Evolutionary conservation across 495 filamentous ascomycete species (phyloP), one percentile per base, ranked within the genome.

Genomic region (Rostrohypoxylon terebratum): DNA sequence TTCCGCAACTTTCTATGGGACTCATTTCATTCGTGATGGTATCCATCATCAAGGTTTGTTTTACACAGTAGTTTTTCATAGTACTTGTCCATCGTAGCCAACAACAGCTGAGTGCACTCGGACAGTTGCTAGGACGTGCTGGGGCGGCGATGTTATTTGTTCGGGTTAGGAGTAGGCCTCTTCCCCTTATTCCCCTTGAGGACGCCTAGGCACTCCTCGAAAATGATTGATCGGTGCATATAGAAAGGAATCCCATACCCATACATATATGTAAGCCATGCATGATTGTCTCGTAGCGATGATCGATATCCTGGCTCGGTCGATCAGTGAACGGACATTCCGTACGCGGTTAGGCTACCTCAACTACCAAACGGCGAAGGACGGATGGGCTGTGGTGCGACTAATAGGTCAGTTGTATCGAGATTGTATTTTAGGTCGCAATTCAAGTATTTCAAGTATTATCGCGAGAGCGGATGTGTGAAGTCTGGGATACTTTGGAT

Each of bases 261-360:
- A n/a, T n/a, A n/a, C n/a, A n/a, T n/a, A 50, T 50, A 62, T 34
- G 54, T 47, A 59, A 42, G 48, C 54, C 48, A 59, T 66, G 66
- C 66, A 74, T 62, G 71, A 63, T 58, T 57, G 61, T 65, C 65
- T 55, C 48, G 61, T 64, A 33, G 71, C 34, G 71, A 54, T 74
- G 71, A 74, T 69, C 71, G 48, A 59, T 69, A 69, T 69, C 66
- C 71, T 66, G 58, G 71, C 51, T 74, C 50, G 66, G 71, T 57
- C 51, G 58, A 60, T 66, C 50, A 47, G 28, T 36, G 58, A 60
- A 69, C 50, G 63, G 71, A 74, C 71, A 74, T 74, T 55, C 71
- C 71, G 53, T 70, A 74, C 55, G 31, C 42, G 66, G 71, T 69
- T 74, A 74, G 71, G 50, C 66, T 66, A 59, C 61, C 9, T 59